Evolutionary conservation across 495 filamentous ascomycete species (phyloP).

Genomic region (Lasiosphaeria ovina): DNA sequence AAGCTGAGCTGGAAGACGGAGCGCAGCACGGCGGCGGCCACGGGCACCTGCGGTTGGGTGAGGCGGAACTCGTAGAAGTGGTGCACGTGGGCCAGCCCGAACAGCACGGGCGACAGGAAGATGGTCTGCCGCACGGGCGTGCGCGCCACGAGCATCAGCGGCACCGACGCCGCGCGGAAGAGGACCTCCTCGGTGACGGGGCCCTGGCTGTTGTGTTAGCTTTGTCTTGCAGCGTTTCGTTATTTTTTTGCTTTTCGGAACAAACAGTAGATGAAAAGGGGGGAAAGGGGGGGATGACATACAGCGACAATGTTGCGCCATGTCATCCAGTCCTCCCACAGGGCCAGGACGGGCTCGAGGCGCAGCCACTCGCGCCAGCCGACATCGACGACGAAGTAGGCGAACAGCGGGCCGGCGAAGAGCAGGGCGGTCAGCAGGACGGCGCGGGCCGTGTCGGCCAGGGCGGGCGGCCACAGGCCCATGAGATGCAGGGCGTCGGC

Average conservation of each 20-base stretch:
- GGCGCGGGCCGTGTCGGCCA: slow-evolving; percentile 56
- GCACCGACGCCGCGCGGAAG: slow-evolving; percentile 81
- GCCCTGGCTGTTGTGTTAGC: slow-evolving; percentile 50
- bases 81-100: slow-evolving; percentile 92
- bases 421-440: slow-evolving; percentile 72
- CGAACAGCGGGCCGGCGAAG: slow-evolving; percentile 82
- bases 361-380: slow-evolving; percentile 66
- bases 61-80: slow-evolving; percentile 94
- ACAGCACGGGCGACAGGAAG: slow-evolving; percentile 82
- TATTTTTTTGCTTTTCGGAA: too few relatives aligned
- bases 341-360: slow-evolving; percentile 28
- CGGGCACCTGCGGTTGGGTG: slow-evolving; percentile 67
- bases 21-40: slow-evolving; percentile 58
- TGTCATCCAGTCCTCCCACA: slow-evolving; percentile 47
- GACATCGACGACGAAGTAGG: slow-evolving; percentile 66
- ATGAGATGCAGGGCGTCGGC: slow-evolving; percentile 60
- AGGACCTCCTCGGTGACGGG: slow-evolving; percentile 91
- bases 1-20: slow-evolving; percentile 86
- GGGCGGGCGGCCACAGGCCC: slow-evolving; percentile 71
- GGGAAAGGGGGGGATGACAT: slow-evolving; percentile 21
- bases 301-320: slow-evolving; percentile 58
- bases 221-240: not conserved
- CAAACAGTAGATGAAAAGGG: not conserved
- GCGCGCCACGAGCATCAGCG: slow-evolving; percentile 75
- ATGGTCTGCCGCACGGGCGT: slow-evolving; percentile 58